Percentiles rank a stretch among this genome's conserved stretches.
phyloP scores from a whole-genome alignment of 73 alveolate genomes.

The Tetrahymena thermophila region DNA sequence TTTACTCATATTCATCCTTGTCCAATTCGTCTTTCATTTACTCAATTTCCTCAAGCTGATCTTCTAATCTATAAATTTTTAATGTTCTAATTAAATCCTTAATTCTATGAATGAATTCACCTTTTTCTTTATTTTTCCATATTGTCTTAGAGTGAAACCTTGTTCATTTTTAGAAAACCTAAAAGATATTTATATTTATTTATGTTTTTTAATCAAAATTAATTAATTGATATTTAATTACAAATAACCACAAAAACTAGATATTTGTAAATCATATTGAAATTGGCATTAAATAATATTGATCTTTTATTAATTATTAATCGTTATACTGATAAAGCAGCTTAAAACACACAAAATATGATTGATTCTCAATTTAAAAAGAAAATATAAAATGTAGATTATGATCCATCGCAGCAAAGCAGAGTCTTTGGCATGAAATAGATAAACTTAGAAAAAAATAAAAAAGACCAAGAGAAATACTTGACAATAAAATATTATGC shows the following conservation, averaged over 20 bases:
- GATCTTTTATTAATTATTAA: not conserved
- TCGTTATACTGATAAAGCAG: not conserved
- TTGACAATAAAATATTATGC: not conserved
- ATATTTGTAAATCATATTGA: not conserved
- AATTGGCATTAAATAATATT: not conserved
- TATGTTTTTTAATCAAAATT: too few relatives aligned
- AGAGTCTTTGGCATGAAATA: not conserved
- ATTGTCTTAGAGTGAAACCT: not conserved
- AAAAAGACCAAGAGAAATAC: not conserved
- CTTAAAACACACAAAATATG: not conserved
- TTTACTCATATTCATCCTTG: not conserved
- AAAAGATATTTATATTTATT: not conserved
- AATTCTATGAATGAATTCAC: not conserved
- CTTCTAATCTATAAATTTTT: not conserved
- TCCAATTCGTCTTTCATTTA: not conserved
- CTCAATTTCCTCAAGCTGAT: not conserved
- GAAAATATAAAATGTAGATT: not conserved
- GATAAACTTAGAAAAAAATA: not conserved
- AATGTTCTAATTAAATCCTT: not conserved
- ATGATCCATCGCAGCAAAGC: not conserved
- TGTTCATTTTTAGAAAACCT: not conserved
- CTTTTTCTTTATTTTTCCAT: not conserved
- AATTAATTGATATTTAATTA: not conserved
- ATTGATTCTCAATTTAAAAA: not conserved
- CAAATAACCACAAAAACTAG: not conserved